Conservation (phyloP, 306 rosid species). For the Senna tora region DNA sequence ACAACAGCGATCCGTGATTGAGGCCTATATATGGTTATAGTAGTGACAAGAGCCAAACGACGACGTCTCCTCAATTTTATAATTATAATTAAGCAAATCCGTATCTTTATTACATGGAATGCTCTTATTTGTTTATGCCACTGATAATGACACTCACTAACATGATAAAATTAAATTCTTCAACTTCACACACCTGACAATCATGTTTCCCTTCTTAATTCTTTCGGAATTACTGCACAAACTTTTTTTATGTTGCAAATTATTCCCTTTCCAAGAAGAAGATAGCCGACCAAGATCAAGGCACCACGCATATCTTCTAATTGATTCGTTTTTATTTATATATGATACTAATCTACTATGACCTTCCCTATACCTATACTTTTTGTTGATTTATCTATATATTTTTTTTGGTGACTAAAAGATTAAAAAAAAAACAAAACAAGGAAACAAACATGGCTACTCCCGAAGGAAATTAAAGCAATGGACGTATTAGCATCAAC, state of each 20-base stretch:
- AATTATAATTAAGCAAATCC: conserved; percentile 9
- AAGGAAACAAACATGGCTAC: too few species aligned
- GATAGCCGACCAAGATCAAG: conserved; percentile 44
- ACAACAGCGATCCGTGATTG: conserved; percentile 47
- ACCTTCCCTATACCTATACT: neutral
- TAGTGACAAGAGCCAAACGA: conserved; percentile 74
- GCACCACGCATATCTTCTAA: conserved; percentile 16
- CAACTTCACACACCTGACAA: conserved; percentile 39
- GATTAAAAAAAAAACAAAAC: too few species aligned
- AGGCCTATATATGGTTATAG: conserved; percentile 44
- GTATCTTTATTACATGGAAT: conserved; percentile 31
- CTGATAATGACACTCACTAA: conserved; percentile 74
- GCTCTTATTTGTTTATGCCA: conserved; percentile 35
- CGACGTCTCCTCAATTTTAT: conserved; percentile 46
- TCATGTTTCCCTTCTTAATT: conserved; percentile 36
- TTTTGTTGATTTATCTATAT: conserved; percentile 15
- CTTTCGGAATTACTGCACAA: conserved; percentile 28
- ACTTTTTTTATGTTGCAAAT: conserved; percentile 16
- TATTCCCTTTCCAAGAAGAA: conserved; percentile 30
- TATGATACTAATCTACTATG: too few species aligned
- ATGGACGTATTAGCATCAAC: too few species aligned
- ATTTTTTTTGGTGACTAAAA: too few species aligned
- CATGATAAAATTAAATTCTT: conserved; percentile 51
- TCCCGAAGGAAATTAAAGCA: too few species aligned
- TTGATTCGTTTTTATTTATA: conserved; percentile 5